Evolutionary conservation across 768 basidiomycete species (phyloP).

Genomic region (Dictyophora rubrovolvata): DNA sequence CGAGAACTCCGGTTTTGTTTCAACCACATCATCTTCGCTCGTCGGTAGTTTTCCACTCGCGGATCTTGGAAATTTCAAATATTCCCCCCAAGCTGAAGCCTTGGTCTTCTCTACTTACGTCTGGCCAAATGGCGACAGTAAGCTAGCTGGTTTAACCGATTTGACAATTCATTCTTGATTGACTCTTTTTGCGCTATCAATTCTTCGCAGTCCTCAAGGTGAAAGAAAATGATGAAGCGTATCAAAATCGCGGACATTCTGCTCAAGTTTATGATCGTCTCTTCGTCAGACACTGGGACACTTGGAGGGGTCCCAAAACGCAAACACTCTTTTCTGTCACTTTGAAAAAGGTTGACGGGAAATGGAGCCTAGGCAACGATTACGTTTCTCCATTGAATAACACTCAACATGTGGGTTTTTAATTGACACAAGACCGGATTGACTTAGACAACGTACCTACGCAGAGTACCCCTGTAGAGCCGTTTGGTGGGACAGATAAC

Average conservation of each 20-base stretch:
- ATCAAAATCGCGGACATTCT: constrained; percentile 61
- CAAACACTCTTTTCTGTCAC: constrained; percentile 62
- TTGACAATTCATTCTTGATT: too few relatives aligned
- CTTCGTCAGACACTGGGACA: constrained; percentile 70
- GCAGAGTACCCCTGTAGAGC: constrained; percentile 68
- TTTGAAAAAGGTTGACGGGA: constrained; percentile 35
- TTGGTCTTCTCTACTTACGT: constrained; percentile 85
- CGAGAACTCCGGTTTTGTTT: constrained; percentile 17
- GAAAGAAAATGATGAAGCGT: constrained; percentile 57
- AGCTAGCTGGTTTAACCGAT: too few relatives aligned
- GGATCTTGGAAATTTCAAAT: constrained; percentile 57
- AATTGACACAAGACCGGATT: background rate
- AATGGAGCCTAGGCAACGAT: constrained; percentile 43
- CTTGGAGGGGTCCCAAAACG: constrained; percentile 65
- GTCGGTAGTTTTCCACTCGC: constrained; percentile 58
- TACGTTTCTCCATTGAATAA: constrained; percentile 55
- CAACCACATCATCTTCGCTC: constrained; percentile 26
- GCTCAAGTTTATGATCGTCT: constrained; percentile 62
- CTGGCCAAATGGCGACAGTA: constrained; percentile 54
- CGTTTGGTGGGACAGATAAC: constrained; percentile 78
- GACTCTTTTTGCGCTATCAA: constrained; percentile 20
- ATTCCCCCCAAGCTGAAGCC: constrained; percentile 38
- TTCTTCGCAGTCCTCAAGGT: constrained; percentile 42
- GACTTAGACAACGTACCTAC: constrained; percentile 2
- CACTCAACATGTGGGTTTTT: constrained; percentile 52